These are phyloP conservation scores for Sphenostylis stenocarpa DNA, from an alignment of 306 rosid species.

Conservation along the genomic window DNA sequence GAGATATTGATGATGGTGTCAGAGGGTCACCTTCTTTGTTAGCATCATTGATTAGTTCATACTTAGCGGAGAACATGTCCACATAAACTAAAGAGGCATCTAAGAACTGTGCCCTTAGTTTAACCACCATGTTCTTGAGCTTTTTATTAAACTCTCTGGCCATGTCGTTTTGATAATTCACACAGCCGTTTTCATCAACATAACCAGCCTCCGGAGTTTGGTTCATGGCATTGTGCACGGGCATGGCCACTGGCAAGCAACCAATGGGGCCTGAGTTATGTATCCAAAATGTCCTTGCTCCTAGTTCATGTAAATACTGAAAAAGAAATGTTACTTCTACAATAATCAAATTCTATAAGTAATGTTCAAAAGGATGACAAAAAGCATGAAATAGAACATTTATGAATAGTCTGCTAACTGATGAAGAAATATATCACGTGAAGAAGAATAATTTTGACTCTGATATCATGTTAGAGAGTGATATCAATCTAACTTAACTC, in stretches of 20 bases:
- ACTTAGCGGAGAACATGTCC: conserved; percentile 71
- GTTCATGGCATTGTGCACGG: conserved; percentile 36
- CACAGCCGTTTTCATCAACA: conserved; percentile 63
- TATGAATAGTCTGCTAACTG: too few relatives aligned
- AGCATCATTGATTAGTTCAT: conserved; percentile 52
- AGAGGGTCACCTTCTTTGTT: conserved; percentile 47
- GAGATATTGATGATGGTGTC: not conserved
- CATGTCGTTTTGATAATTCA: conserved; percentile 55
- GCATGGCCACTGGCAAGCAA: conserved; percentile 58
- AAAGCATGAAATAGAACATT: too few relatives aligned
- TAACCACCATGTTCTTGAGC: conserved; percentile 46
- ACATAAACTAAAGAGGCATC: conserved; percentile 60
- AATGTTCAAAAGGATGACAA: too few relatives aligned
- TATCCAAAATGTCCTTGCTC: conserved; percentile 78
- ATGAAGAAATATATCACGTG: too few relatives aligned
- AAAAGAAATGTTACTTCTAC: too few relatives aligned
- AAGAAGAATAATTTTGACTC: too few relatives aligned
- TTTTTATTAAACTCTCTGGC: conserved; percentile 60
- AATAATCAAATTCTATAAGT: not conserved
- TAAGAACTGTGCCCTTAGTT: conserved; percentile 49
- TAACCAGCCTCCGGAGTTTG: conserved; percentile 26
- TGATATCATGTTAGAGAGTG: too few relatives aligned
- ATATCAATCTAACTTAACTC: too few relatives aligned
- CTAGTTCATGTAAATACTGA: conserved; percentile 54
- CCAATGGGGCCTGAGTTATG: conserved; percentile 91